Percentiles rank a stretch among this genome's conserved stretches.
Conservation (phyloP, 2,329 filamentous ascomycete genomes). For the Botrytis tulipae region DNA sequence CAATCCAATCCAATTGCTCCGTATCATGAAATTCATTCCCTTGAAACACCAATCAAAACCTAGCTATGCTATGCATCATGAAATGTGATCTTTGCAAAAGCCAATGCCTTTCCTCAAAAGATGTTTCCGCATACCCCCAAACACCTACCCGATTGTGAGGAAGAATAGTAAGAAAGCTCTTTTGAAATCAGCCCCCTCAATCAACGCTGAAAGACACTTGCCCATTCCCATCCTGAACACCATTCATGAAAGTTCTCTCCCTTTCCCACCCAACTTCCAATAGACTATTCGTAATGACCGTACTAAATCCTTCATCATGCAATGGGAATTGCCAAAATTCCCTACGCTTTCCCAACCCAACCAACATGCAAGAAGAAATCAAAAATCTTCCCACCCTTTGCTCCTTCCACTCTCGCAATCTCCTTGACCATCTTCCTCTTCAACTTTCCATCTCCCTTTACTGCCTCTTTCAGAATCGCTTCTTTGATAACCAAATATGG, state of each 20-base stretch:
- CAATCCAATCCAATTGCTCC: background rate
- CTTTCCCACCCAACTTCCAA: background rate
- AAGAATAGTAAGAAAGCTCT: background rate
- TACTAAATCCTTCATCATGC: background rate
- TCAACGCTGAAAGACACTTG: background rate
- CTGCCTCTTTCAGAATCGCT: conserved; percentile 82
- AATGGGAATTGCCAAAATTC: background rate
- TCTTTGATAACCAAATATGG: conserved; percentile 95
- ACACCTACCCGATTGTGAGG: background rate
- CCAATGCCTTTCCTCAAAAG: background rate
- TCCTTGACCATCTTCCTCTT: conserved; percentile 95
- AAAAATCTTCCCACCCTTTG: conserved; percentile 82
- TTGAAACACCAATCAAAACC: background rate
- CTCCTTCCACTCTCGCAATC: conserved; percentile 77
- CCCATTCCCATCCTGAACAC: background rate
- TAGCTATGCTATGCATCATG: background rate
- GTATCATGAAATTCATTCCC: background rate
- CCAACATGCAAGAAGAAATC: conserved; percentile 93
- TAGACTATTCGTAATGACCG: background rate
- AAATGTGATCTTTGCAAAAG: background rate
- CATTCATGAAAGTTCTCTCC: background rate
- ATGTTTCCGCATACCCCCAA: background rate
- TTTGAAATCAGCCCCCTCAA: background rate
- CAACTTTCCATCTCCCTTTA: conserved; percentile 80
- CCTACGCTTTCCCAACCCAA: conserved; percentile 76